Evolutionary conservation across 2,329 filamentous ascomycete species (phyloP).

Genomic region (Penicillium sp.): DNA sequence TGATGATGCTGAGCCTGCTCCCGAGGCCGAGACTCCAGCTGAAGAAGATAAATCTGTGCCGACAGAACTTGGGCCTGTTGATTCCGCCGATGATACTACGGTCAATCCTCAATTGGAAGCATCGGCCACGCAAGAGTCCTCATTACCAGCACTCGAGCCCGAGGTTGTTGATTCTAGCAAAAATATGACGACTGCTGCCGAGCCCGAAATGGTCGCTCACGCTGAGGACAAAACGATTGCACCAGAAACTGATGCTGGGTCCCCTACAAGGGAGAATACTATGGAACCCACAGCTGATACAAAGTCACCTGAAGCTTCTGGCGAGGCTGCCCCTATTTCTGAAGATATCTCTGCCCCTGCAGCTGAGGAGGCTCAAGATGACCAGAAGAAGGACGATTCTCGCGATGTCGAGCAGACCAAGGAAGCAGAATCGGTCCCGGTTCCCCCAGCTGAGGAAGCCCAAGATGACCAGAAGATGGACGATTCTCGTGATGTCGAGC

Average conservation of each 20-base stretch:
- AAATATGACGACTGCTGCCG: not conserved
- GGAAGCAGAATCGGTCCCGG: constrained; percentile 2
- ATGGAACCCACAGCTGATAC: not conserved
- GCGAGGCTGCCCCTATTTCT: not conserved
- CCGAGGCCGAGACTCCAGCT: constrained; percentile 3
- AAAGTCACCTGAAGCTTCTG: not conserved
- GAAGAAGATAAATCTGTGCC: not conserved
- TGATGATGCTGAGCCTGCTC: constrained; percentile 1
- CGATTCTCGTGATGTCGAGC: not conserved
- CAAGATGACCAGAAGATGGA: constrained; percentile 2
- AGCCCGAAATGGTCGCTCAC: not conserved
- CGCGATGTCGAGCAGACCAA: constrained; percentile 1
- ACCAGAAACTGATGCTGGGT: not conserved
- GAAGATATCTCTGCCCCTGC: not conserved
- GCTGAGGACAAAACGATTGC: not conserved
- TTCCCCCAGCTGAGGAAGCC: not conserved
- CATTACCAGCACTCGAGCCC: not conserved
- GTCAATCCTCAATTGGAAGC: not conserved
- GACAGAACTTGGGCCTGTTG: not conserved
- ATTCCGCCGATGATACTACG: not conserved
- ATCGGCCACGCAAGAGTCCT: constrained; percentile 2
- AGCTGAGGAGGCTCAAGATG: constrained; percentile 1
- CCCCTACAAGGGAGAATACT: not conserved
- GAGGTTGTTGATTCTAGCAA: not conserved
- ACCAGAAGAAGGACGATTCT: constrained; percentile 1